Base-by-base conservation (phyloP, 306 rosid genomes). In the Gleditsia sinensis region DNA sequence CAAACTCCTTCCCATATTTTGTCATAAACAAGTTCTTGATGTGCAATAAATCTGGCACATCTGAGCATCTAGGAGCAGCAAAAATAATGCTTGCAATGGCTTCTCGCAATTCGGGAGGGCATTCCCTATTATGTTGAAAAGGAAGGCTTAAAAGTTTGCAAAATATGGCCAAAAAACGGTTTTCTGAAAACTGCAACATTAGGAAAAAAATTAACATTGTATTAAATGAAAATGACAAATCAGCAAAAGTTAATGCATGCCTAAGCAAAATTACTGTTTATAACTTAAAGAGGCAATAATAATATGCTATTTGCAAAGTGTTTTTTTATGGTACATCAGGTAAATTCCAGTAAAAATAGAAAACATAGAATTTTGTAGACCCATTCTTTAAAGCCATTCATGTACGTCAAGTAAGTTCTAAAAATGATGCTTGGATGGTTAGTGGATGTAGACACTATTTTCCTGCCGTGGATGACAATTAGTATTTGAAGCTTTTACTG, bases 1-100 rank as follows among this genome's bases (percentile, higher is more conserved):
- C 77, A 61, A 94, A 94, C 72, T 90, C 95, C 86, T 94, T 94
- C 61, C 99, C 98, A 70, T 92, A 94, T 85, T 94, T 94, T 74
- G 91, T 83, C 71, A 88, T 76, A 82, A 94, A 87, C 86, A 94
- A 68, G 79, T 92, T 92, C 80, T 88, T 94, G 67, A 94, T 66
- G 78, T 87, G 99, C 85, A 94, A 75, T 72, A 94, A 86, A 81
- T 92, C 99, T 20, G 99, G 99, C 70, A 94, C 72, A 81, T 94
- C 99, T n/a, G 96, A 94, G 80, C 99, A 94, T 87, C 97, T 86
- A 33, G 99, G 96, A 71, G 98, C 97, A 78, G 99, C 89, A 90
- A 90, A 94, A 60, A 90, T 90, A 79, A 94, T 87, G 83, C 96
- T 94, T 3, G 99, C 86, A 75, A 92, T 83, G 77, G 99, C 99